Evolutionary conservation across 2,329 filamentous ascomycete species (phyloP).

Genomic region (Colletotrichum somersetense): DNA sequence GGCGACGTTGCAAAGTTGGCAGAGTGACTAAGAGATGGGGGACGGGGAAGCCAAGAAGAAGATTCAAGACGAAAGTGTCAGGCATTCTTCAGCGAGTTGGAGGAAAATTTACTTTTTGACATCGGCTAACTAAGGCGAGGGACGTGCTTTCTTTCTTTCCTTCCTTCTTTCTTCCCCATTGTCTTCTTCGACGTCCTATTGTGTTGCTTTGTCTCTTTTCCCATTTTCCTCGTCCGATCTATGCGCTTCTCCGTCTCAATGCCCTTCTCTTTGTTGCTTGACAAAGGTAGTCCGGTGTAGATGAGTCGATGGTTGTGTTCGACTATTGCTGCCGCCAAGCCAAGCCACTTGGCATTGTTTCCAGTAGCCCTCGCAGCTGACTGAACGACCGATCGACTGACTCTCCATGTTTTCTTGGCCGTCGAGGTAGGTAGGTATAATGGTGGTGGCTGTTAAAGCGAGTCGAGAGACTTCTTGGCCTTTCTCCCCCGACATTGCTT

Average conservation of each 20-base stretch:
- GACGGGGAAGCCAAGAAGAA: slow-evolving; percentile 9
- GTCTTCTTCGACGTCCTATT: background rate
- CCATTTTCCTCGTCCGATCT: background rate
- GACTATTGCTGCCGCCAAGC: slow-evolving; percentile 10
- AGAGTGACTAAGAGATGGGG: background rate
- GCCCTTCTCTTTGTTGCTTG: background rate
- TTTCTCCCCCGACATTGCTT: background rate
- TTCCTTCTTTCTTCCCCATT: background rate
- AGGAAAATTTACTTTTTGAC: slow-evolving; percentile 12
- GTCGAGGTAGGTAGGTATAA: background rate
- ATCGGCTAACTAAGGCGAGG: background rate
- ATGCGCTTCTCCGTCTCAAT: background rate
- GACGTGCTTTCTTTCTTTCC: background rate
- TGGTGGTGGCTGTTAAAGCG: background rate
- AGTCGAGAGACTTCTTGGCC: background rate
- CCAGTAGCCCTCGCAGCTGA: background rate
- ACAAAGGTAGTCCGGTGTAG: no score
- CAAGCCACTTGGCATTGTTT: slow-evolving; percentile 12
- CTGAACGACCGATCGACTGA: background rate
- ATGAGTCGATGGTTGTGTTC: background rate
- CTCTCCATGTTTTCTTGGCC: background rate
- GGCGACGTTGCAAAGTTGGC: background rate
- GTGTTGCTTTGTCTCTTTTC: background rate
- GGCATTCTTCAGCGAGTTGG: slow-evolving; percentile 15
- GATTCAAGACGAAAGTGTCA: background rate